phyloP scores from a whole-genome alignment of 768 basidiomycete genomes.

The Kwoniella dejecticola region DNA sequence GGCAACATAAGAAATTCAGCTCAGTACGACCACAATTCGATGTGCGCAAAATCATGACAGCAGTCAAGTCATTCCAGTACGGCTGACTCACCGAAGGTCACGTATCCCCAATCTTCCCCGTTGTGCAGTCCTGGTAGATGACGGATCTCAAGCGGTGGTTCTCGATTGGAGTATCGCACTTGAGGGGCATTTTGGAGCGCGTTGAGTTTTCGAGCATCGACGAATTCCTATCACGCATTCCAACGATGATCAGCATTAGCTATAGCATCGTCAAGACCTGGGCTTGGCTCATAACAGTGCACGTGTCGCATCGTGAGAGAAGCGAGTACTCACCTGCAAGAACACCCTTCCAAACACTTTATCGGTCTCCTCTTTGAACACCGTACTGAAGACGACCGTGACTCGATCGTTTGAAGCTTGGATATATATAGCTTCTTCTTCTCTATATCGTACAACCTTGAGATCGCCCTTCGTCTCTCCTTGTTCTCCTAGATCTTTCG shows the following conservation, averaged over 20 bases:
- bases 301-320: not conserved
- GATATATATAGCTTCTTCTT: conserved; percentile 95
- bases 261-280: not conserved
- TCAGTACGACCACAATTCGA: not conserved
- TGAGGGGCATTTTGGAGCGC: conserved; percentile 96
- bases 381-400: conserved; percentile 94
- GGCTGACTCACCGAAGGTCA: conserved; percentile 69
- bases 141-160: conserved; percentile 94
- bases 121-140: conserved; percentile 77
- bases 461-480: conserved; percentile 67
- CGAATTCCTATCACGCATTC: conserved; percentile 86
- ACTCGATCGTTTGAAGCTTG: conserved; percentile 92
- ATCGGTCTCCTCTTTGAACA: conserved; percentile 97
- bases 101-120: conserved; percentile 89
- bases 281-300: not conserved
- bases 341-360: conserved; percentile 97
- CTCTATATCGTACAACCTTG: conserved; percentile 91
- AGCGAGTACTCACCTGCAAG: conserved; percentile 68
- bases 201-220: conserved; percentile 91
- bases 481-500: conserved; percentile 52
- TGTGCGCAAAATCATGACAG: not conserved
- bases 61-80: not conserved
- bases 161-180: conserved; percentile 89
- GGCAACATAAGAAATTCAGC: no score
- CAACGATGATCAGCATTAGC: no score